Evolutionary conservation across 192 early-diverging fungal genomes (phyloP), one percentile per base, ranked within the genome.

Genomic region (Rhizophagus prolifer): DNA sequence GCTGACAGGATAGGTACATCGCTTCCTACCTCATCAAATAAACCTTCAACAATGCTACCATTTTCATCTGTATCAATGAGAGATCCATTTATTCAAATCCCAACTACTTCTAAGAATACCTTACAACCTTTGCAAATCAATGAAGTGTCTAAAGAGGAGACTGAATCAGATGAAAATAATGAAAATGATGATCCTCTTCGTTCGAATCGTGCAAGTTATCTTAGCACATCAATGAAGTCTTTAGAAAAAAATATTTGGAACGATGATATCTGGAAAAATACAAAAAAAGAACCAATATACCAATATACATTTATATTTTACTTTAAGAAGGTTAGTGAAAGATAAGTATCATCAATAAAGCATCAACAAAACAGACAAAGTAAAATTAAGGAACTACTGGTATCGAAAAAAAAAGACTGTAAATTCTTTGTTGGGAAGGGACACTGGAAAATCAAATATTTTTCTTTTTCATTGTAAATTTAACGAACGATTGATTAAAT

Each of bases 201-300:
- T 23, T 7, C 66, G n/a, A 68, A 31, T 28, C 66, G 66, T 36
- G 21, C 13, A n/a, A 71, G 25, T 71, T 50, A 70, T 70, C 26
- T 71, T 14, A 50, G 69, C 23, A 34, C 26, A n/a, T 68, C 66
- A 34, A n/a, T 68, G 3, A 13, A 36, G 23, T 68, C 46, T 16
- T 50, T 71, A 5, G 69, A 71, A n/a, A 21, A 71, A 26, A 71
- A 71, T 71, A 50, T 50, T 21, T 71, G 69, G 69, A 71, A 54
- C 1, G 69, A 71, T 25, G 25, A 71, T 50, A 50, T 71, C 31
- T 71, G 69, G 69, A 50, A 71, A n/a, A n/a, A n/a, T n/a, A n/a
- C n/a, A n/a, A n/a, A n/a, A n/a, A n/a, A n/a, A n/a, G n/a, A n/a
- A n/a, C n/a, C n/a, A n/a, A n/a, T n/a, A n/a, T n/a, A n/a, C n/a